Evolutionary conservation across 352 stramenopile species (phyloP), one percentile per base, ranked within the genome.

Genomic region (Peronospora farinosa): DNA sequence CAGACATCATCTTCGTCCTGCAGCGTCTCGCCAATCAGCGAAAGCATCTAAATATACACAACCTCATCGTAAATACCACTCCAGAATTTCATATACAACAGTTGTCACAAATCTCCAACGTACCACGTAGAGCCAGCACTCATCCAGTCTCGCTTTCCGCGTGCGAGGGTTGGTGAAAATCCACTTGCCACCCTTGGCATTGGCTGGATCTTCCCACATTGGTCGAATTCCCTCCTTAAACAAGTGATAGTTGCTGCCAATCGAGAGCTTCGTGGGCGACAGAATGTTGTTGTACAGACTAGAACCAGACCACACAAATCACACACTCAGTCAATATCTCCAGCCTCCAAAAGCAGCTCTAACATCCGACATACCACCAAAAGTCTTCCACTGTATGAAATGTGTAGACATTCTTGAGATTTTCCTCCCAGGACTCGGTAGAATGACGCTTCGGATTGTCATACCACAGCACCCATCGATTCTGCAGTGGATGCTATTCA

Each of bases 361-460:
- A 21, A 7, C 6, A 15, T 3, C 7, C 9, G 80, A n/a, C 79
- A 55, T 67, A 90, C 63, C 86, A 95, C 94, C 95, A 98, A 78
- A 98, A 98, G 71, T 96, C 87, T 63, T 98, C 92, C 47, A 97
- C 91, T 16, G 88, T 97, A 66, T 89, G 81, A 66, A 98, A 98
- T 42, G 87, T 92, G 78, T 85, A 96, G 45, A 96, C 82, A 47
- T 88, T 87, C 65, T 95, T 95, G 42, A 96, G 73, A 63, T 92
- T 95, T 42, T 92, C 80, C 61, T 92, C 84, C 84, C 84, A 95
- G 16, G 74, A 84, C 62, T 95, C 81, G 60, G 59, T 86, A 63
- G 81, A 84, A 60, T 88, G 77, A 43, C 83, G 81, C 68, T 92
- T 95, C 39, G 81, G 80, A 69, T 92, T 91, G 65, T 95, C 84